A percentile compares a stretch with the other conserved stretches of the same genome.
phyloP scores from a whole-genome alignment of 2,329 filamentous ascomycete species.

The Epichloe glyceriae region DNA sequence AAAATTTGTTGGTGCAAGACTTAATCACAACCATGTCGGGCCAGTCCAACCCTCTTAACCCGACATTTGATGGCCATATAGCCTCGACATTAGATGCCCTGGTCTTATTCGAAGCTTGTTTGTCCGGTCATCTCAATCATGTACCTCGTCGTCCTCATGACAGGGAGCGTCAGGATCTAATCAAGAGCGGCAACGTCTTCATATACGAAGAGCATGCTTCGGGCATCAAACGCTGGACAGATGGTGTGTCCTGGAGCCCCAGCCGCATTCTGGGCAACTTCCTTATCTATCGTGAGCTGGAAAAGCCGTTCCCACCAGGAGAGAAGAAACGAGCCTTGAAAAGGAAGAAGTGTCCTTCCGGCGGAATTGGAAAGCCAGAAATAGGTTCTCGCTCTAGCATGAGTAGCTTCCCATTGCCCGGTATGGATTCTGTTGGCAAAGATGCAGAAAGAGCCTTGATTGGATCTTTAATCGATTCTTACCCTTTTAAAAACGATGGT shows the following conservation, averaged over 20 bases:
- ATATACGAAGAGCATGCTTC: constrained; percentile 87
- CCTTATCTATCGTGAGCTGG: constrained; percentile 71
- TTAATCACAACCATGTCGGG: not conserved
- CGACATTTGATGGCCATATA: constrained; percentile 56
- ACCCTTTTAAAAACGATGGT: constrained; percentile 71
- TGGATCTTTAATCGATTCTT: constrained; percentile 79
- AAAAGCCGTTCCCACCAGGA: constrained; percentile 63
- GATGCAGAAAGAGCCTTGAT: constrained; percentile 39
- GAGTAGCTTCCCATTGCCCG: constrained; percentile 5
- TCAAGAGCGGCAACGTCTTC: constrained; percentile 75
- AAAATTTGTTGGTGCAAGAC: not conserved
- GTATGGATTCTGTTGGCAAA: constrained; percentile 6
- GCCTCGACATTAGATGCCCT: constrained; percentile 63
- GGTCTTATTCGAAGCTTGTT: constrained; percentile 66
- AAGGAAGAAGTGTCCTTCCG: constrained; percentile 35
- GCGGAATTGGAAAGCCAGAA: constrained; percentile 25
- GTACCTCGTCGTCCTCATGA: constrained; percentile 79
- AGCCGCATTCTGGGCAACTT: constrained; percentile 78
- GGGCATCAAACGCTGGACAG: constrained; percentile 89
- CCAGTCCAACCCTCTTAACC: constrained; percentile 30
- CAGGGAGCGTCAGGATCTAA: constrained; percentile 62
- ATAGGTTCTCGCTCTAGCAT: constrained; percentile 12
- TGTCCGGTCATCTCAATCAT: constrained; percentile 57
- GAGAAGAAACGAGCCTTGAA: constrained; percentile 79
- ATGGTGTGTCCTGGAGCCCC: constrained; percentile 83